Base-by-base conservation (phyloP, 805 yeast genomes). In the Starmerella apis region DNA sequence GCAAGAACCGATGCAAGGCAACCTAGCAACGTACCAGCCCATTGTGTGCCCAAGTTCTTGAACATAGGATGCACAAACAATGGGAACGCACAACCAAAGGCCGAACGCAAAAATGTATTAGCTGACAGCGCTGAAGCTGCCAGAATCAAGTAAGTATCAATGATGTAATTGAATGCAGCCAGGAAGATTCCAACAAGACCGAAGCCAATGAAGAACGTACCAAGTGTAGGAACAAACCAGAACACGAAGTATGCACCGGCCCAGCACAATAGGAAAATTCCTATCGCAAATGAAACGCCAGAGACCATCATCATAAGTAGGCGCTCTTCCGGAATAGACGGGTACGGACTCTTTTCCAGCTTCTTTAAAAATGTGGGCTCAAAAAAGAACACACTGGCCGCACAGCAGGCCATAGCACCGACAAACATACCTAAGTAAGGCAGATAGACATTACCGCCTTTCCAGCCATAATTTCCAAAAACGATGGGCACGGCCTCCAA, bases 221-320 rank as follows among this genome's bases (percentile, higher is more conserved):
- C 82, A 37, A 79, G 64, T 64, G 73, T 68, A 24, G 81, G 84
- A 4, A 72, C 76, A 13, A 73, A 63, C 79, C 79, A 76, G 61
- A 80, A 94, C 33, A 85, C 77, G 32, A 66, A 64, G 63, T 95
- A 49, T 86, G 88, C 28, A 76, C 83, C 95, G 9, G 90, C 71
- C 95, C 95, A 87, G 50, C 86, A 78, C 61, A 87, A 71, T 94
- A 95, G 84, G 58, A 86, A 72, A 55, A 86, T 69, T 45, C 95
- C 96, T 47, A 77, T 69, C 31, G 92, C 81, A 69, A 86, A 85
- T 9, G 74, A 60, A 47, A 83, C 55, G 20, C 81, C 79, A 22
- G 92, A 87, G 25, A 73, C 64, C 81, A 85, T 75, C 82, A 86
- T 77, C 33, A 86, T 79, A 20, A 80, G 77, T 52, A 87, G 71